These are phyloP conservation scores for Metarhizium humberi DNA, from an alignment of 2,329 filamentous ascomycete genomes.

Conservation along the genomic window DNA sequence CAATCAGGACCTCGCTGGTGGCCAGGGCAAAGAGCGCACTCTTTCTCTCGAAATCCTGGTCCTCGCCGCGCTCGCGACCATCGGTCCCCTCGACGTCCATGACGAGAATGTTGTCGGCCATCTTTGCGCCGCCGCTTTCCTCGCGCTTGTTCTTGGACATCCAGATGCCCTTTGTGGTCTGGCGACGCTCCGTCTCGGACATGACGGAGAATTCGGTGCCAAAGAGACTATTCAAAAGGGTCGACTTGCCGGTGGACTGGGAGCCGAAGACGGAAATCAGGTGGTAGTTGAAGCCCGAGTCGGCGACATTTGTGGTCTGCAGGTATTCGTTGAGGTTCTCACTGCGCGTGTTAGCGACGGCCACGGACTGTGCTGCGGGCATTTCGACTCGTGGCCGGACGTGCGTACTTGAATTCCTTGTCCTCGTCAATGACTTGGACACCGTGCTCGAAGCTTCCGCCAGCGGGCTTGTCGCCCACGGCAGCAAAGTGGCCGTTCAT, in stretches of 20 bases:
- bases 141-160: conserved; percentile 90
- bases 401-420: conserved; percentile 87
- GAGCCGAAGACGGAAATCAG: conserved; percentile 98
- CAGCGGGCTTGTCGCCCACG: conserved; percentile 55
- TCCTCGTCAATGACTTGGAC: conserved; percentile 89
- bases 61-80: conserved; percentile 89
- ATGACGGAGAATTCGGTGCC: conserved; percentile 96
- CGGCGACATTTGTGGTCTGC: conserved; percentile 66
- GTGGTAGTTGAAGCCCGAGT: conserved; percentile 97
- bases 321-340: conserved; percentile 75
- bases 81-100: conserved; percentile 99
- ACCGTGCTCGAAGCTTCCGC: conserved; percentile 75
- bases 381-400: not conserved
- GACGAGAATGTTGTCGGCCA: conserved; percentile 97
- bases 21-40: conserved; percentile 94
- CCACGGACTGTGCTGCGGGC: not conserved
- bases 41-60: conserved; percentile 98
- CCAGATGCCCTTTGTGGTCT: conserved; percentile 99
- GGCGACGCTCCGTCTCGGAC: conserved; percentile 85
- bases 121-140: conserved; percentile 42
- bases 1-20: conserved; percentile 93
- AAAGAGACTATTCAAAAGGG: conserved; percentile 90
- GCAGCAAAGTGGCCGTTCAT: conserved; percentile 79
- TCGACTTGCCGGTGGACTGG: conserved; percentile 97
- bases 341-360: conserved; percentile 33